Conservation (phyloP, 177 flowering plant genomes). For the Vitis hybrid region DNA sequence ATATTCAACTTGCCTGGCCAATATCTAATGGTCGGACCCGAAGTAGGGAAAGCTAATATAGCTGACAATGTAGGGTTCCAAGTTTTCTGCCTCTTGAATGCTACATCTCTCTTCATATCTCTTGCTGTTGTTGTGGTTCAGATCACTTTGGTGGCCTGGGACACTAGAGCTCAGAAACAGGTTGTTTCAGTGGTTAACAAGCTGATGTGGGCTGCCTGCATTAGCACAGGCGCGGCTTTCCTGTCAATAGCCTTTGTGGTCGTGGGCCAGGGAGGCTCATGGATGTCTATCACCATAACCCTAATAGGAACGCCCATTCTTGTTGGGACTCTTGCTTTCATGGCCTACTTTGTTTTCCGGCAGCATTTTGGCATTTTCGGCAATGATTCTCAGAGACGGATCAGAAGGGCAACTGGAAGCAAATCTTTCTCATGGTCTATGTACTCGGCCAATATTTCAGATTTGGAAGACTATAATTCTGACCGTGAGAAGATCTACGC, state of each 20-base stretch:
- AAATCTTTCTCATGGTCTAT: conserved; percentile 86
- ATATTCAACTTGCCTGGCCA: conserved; percentile 90
- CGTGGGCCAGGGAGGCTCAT: conserved; percentile 57
- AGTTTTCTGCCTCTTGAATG: conserved; percentile 72
- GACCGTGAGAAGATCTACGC: conserved; percentile 79
- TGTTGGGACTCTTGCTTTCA: conserved; percentile 72
- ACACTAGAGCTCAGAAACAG: conserved; percentile 80
- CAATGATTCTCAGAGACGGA: conserved; percentile 71
- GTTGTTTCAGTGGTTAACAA: conserved; percentile 91
- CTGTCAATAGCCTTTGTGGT: conserved; percentile 76
- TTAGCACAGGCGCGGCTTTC: conserved; percentile 86
- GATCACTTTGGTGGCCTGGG: conserved; percentile 95
- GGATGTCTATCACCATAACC: conserved; percentile 83
- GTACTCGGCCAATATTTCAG: conserved; percentile 63
- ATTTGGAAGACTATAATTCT: conserved; percentile 70
- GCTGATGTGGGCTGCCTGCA: conserved; percentile 93
- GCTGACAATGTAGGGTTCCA: conserved; percentile 55
- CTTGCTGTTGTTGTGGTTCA: conserved; percentile 95
- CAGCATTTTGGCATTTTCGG: conserved; percentile 51
- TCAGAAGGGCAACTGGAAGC: conserved; percentile 74
- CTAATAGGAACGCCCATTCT: conserved; percentile 66
- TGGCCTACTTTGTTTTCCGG: conserved; percentile 85
- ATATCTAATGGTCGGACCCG: conserved; percentile 37
- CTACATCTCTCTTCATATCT: conserved; percentile 84
- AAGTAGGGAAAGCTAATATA: conserved; percentile 58